phyloP scores from a whole-genome alignment of 1,284 basidiomycete genomes.

The Porogramme epimiltina region DNA sequence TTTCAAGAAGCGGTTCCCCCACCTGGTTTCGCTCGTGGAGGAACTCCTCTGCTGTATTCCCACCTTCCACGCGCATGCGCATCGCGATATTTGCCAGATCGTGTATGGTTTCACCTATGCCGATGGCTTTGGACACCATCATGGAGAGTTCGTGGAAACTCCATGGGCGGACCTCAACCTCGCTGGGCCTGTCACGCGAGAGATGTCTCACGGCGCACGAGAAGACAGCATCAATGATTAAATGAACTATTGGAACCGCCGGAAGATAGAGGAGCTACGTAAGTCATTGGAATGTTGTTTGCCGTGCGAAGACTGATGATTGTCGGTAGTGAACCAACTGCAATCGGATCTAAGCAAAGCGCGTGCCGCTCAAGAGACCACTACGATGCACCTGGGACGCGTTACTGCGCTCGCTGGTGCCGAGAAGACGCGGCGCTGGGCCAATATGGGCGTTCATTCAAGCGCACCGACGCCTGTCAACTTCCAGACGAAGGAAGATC shows the following conservation, averaged over 20 bases:
- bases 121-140: neutral
- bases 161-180: slow-evolving; percentile 6
- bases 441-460: neutral
- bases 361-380: neutral
- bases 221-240: neutral
- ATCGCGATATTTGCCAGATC: slow-evolving; percentile 6
- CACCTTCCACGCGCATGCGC: slow-evolving; percentile 1
- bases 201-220: neutral
- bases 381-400: neutral
- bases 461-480: neutral
- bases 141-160: slow-evolving; percentile 3
- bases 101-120: neutral
- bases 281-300: neutral
- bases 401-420: neutral
- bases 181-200: neutral
- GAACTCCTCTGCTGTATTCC: neutral
- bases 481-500: neutral
- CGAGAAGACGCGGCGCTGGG: neutral
- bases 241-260: slow-evolving; percentile 5
- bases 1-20: neutral
- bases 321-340: neutral
- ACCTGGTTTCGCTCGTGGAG: neutral
- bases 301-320: neutral
- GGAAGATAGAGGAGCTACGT: neutral
- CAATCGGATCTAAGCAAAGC: neutral